Base-by-base conservation (phyloP, 139 green algal species). In the Limnomonas spitsbergensis region DNA sequence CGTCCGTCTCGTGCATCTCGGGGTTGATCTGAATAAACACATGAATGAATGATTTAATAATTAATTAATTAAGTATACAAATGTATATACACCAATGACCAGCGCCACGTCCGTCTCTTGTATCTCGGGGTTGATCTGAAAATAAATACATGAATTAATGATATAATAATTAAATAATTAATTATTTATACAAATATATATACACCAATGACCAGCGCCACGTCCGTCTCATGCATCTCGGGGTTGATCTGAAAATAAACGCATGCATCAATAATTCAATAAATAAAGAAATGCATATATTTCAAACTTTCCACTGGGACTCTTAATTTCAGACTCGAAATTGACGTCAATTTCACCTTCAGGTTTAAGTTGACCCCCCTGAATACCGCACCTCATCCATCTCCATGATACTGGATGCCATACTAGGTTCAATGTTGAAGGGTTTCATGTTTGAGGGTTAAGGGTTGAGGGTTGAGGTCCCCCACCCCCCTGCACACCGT, bases 21-120 rank as follows among this genome's bases (percentile, higher is more conserved):
- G 76, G 37, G 75, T 87, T 87, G 83, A 87, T 88, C 80, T 72
- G 61, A 39, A 29, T 61, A 20, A 29, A 20, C 20, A 20, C 20
- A 20, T 61, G 47, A 29, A 20, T 61, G 47, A 29, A 20, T 61
- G 47, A 29, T 14, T 61, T 20, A 61, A 20, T 14, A 20, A 29
- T 14, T 61, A 20, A 29, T 14, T 61, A 20, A 14, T 14, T 61
- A 20, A 29, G 47, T 61, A 20, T 61, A 20, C 20, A 20, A 29
- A 20, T 61, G 47, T 20, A 20, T 61, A 20, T 61, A 20, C 20
- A 20, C 82, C 91, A 7, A 96, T 91, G 29, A 96, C 92, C 40
- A 96, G 81, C n/a, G 69, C 78, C 2, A 96, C 76, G 73, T 96
- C 90, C 27, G 80, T 75, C 1, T 88, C 66, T 3, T 81, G 71